These are phyloP conservation scores for Aureobasidium mangrovei DNA, from an alignment of 2,329 filamentous ascomycete genomes.

Conservation along the genomic window DNA sequence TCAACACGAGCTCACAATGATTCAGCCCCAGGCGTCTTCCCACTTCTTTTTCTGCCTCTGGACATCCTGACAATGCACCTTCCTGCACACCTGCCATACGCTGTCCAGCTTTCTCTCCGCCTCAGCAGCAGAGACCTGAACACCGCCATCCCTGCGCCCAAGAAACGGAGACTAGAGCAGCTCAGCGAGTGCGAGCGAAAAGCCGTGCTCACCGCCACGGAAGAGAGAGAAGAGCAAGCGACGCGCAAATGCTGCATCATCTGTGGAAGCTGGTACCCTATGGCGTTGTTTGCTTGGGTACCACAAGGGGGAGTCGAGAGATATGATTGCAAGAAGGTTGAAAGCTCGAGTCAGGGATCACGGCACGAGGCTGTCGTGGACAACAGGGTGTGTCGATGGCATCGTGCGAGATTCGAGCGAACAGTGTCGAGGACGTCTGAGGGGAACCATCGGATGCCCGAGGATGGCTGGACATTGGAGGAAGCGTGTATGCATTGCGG, in stretches of 20 bases:
- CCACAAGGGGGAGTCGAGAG: not conserved
- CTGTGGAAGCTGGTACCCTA: conserved; percentile 7
- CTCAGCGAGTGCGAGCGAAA: not conserved
- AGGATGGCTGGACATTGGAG: conserved; percentile 11
- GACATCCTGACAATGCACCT: conserved; percentile 15
- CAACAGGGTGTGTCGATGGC: conserved; percentile 3
- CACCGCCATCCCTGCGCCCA: not conserved
- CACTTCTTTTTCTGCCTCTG: conserved; percentile 12
- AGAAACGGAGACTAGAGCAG: not conserved
- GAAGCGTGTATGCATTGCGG: conserved; percentile 18
- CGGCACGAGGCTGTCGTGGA: too few relatives aligned
- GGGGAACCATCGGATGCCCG: not conserved
- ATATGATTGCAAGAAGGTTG: not conserved
- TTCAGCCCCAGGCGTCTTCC: not conserved
- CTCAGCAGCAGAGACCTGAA: conserved; percentile 13
- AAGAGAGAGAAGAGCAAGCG: not conserved
- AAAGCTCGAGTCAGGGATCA: not conserved
- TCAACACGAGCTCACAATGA: not conserved
- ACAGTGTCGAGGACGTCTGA: not conserved
- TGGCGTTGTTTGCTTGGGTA: not conserved
- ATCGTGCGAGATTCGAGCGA: not conserved
- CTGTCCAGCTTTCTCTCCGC: conserved; percentile 8
- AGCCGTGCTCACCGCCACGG: not conserved
- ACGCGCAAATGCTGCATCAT: not conserved
- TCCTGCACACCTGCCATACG: conserved; percentile 9